Base-by-base conservation (phyloP, 1,284 basidiomycete species). In the Pholiota adiposa region DNA sequence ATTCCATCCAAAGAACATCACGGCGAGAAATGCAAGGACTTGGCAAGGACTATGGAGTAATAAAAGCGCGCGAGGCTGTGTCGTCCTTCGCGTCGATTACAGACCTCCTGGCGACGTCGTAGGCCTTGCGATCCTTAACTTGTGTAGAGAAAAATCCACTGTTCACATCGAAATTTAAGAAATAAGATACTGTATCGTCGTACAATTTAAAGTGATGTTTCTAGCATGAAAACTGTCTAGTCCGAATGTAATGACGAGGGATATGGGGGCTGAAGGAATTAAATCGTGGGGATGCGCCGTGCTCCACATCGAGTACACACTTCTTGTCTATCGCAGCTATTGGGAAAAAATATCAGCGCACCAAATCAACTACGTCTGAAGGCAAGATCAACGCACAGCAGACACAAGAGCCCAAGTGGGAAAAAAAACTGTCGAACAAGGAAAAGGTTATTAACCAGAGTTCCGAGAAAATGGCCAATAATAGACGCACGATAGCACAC, bases 391-490 rank as follows among this genome's bases (percentile, higher is more conserved):
- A 56, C 61, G 23, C 14, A 62, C 61, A 40, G 59, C 14, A 62
- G 41, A 25, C 61, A 62, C 14, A 56, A 46, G 2, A 62, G 31
- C 23, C 60, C 60, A 27, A 61, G 18, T 3, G 60, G 60, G 29
- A 50, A 61, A 4, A 40, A 43, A 16, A 54, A 51, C 60, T 58
- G 29, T 40, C 9, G 19, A 33, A 53, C 8, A 19, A 25, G 14
- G 2, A 29, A 27, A 11, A 41, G 44, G 8, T 16, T 33, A 33
- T 33, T 5, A 12, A 6, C 12, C 5, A 33, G 5, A 12, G 31
- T 33, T 33, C 12, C 31, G 31, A 33, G 6, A 33, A 33, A 33
- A 33, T 33, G 31, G n/a, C n/a, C n/a, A n/a, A 50, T 31, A 5
- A 51, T 12, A 38, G 8, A 51, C 49, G 9, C 18, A 51, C 49